Evolutionary conservation across 2,329 filamentous ascomycete species (phyloP).

Genomic region (Xylariaceae sp.): DNA sequence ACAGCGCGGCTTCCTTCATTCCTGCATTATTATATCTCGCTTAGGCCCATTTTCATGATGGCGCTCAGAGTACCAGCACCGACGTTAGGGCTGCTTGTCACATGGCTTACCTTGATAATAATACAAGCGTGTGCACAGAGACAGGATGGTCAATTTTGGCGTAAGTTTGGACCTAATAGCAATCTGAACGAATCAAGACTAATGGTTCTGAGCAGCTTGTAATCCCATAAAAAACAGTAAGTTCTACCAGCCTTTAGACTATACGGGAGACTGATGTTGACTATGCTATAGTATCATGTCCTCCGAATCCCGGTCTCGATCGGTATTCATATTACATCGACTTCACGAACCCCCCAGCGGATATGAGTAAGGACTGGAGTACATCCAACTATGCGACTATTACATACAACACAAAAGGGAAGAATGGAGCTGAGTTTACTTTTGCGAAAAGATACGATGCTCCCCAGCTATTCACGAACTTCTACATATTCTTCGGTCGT

Average conservation of each 20-base stretch:
- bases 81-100: not conserved
- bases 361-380: slow-evolving; percentile 15
- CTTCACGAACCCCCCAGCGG: slow-evolving; percentile 16
- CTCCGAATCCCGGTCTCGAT: slow-evolving; percentile 20
- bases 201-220: slow-evolving; percentile 7
- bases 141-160: slow-evolving; percentile 18
- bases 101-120: slow-evolving; percentile 1
- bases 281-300: slow-evolving; percentile 10
- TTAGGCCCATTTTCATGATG: not conserved
- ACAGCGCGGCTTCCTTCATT: not conserved
- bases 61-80: not conserved
- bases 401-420: slow-evolving; percentile 19
- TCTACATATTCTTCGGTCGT: slow-evolving; percentile 24
- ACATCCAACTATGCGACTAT: slow-evolving; percentile 23
- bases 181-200: not conserved
- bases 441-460: slow-evolving; percentile 21
- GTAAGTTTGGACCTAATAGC: slow-evolving; percentile 6
- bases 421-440: slow-evolving; percentile 25
- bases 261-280: not conserved
- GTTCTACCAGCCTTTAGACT: not conserved
- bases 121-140: slow-evolving; percentile 7
- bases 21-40: not conserved
- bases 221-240: slow-evolving; percentile 20
- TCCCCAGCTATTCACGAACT: slow-evolving; percentile 24
- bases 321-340: slow-evolving; percentile 23